Percentiles rank a stretch among this genome's conserved stretches.
These are phyloP conservation scores for Lecanicillium sp. DNA, from an alignment of 2,329 filamentous ascomycete species.

Conservation along the genomic window DNA sequence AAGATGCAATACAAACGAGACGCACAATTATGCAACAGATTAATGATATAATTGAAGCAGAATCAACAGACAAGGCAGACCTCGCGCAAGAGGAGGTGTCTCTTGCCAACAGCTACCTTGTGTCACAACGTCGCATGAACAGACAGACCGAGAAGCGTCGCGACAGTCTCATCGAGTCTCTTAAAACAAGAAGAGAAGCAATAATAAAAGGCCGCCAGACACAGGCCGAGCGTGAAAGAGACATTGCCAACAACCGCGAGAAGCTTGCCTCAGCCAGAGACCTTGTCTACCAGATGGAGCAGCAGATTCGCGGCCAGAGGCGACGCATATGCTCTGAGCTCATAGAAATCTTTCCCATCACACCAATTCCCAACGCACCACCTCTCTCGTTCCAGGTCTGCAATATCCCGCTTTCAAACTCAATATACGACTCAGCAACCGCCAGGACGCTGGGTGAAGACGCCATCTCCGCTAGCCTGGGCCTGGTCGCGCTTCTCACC, in stretches of 20 bases:
- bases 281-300: constrained; percentile 48
- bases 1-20: constrained; percentile 76
- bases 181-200: constrained; percentile 56
- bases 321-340: constrained; percentile 84
- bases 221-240: constrained; percentile 50
- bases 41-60: constrained; percentile 44
- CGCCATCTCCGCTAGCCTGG: constrained; percentile 70
- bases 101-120: constrained; percentile 46
- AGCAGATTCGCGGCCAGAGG: constrained; percentile 74
- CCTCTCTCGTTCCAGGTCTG: constrained; percentile 80
- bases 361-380: constrained; percentile 45
- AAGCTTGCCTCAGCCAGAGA: constrained; percentile 50
- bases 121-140: constrained; percentile 58
- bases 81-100: constrained; percentile 41
- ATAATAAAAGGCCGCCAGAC: constrained; percentile 56
- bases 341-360: constrained; percentile 70
- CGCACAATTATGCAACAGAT: constrained; percentile 73
- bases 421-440: constrained; percentile 53
- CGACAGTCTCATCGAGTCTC: constrained; percentile 59
- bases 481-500: constrained; percentile 69
- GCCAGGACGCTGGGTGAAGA: constrained; percentile 53
- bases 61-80: constrained; percentile 33
- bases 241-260: constrained; percentile 53
- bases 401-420: constrained; percentile 71
- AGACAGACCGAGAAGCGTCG: constrained; percentile 54